Conservation (phyloP, 352 stramenopile genomes). For the Phytopythium ostracodes region DNA sequence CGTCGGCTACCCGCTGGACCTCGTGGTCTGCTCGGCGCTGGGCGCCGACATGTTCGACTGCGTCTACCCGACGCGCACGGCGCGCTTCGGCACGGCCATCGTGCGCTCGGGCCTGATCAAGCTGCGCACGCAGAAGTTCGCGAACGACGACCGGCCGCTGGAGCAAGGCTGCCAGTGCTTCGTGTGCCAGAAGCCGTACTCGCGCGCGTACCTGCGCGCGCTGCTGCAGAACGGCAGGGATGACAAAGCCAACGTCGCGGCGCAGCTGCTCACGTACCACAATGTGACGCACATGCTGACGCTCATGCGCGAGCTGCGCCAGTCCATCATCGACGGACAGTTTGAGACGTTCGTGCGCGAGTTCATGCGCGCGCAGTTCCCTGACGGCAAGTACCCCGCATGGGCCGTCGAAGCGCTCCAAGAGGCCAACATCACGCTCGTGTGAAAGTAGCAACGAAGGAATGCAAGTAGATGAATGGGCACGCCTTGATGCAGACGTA, state of each 20-base stretch:
- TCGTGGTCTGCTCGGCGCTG: constrained; percentile 95
- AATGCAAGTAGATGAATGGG: too few relatives aligned
- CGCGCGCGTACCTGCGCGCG: constrained; percentile 61
- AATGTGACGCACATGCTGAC: constrained; percentile 85
- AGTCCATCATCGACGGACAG: constrained; percentile 64
- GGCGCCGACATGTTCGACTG: constrained; percentile 98
- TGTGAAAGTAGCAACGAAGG: constrained; percentile 6
- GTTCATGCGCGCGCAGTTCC: constrained; percentile 80
- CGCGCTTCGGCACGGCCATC: constrained; percentile 94
- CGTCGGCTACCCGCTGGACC: constrained; percentile 96
- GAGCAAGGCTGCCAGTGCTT: constrained; percentile 65
- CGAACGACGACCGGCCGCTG: constrained; percentile 55
- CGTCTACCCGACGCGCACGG: constrained; percentile 96
- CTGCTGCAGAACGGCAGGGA: constrained; percentile 74
- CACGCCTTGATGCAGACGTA: not conserved
- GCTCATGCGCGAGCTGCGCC: constrained; percentile 67
- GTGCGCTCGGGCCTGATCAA: constrained; percentile 64
- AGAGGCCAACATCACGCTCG: constrained; percentile 47
- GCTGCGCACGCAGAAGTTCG: constrained; percentile 56
- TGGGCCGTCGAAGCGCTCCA: constrained; percentile 71
- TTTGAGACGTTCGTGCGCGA: constrained; percentile 73
- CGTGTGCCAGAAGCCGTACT: constrained; percentile 65
- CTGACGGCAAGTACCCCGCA: constrained; percentile 38
- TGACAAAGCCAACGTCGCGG: constrained; percentile 50
- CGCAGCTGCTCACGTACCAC: constrained; percentile 74